Evolutionary conservation across 345 rosid species (phyloP), one percentile per base, ranked within the genome.

Genomic region (Acer campestre): DNA sequence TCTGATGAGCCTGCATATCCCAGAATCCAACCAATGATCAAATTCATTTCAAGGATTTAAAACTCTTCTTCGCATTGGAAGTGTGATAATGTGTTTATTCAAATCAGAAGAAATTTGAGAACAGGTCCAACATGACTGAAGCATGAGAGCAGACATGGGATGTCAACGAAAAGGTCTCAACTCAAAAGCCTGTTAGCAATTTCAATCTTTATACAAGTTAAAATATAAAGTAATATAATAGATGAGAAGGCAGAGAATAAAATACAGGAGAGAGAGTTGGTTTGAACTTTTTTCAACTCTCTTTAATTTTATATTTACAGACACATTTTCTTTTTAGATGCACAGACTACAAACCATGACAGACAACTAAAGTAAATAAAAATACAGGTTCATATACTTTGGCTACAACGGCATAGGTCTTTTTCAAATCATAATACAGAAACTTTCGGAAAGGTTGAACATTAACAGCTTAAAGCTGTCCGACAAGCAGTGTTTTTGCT

Each of bases 1-100:
- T 70, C 81, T 13, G 74, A 73, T 64, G 85, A 73, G 85, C 85
- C 88, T 87, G 78, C 62, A 35, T 14, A 35, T 1, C 22, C 40
- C 46, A 20, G 0, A 4, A 66, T 51, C 49, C 53, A 51, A 49
- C 6, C 71, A 35, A 31, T 4, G 3, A 65, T 65, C 51, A 64
- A 20, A 14, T 2, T 66, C 31, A n/a, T 53, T 49, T 48, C n/a
- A 8, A 74, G 17, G 59, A 17, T 73, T 63, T 74, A 18, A 40
- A 59, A 7, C 11, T 31, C 63, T 11, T 31, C 46, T 12, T 63
- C 1, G 12, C 6, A 35, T 35, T 3, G 38, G 6, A 35, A 35
- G 38, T 35, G 1, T 20, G 29, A 14, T 71, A 42, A 46, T 44
- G 10, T 62, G 11, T 44, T 17, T 35, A 16, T 23, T 23, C 18